Evolutionary conservation across 805 yeast species (phyloP), one percentile per base, ranked within the genome.

Genomic region (Ogataea trehalophila): DNA sequence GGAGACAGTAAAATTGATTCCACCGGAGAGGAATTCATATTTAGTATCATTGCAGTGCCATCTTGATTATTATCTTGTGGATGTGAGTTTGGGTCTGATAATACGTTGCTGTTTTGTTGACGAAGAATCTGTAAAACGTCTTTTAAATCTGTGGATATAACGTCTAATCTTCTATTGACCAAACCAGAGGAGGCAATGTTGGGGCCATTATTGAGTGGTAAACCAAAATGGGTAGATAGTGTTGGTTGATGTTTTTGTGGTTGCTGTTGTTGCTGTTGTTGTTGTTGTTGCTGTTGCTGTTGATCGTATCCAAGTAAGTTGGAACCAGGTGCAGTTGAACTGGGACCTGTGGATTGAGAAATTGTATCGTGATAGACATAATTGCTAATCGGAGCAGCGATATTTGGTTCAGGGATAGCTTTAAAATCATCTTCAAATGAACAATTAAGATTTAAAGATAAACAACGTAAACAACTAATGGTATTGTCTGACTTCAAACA

Each of bases 391-490:
- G 37, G 11, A 13, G n/a, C 18, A 15, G 6, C 18, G 8, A 9
- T 13, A 4, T 33, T 33, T 5, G 41, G 14, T 37, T 38, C 26
- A 16, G 45, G 35, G 23, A 36, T 16, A 14, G 39, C 20, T 40
- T 29, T 38, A 18, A 44, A 49, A 18, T 60, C 66, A 33, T 54
- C 63, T 47, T 68, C 76, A 54, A 81, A 76, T 7, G 83, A 77
- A 55, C 90, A 84, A 20, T 60, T 65, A 31, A 71, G 64, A 6
- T 72, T 75, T 36, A 81, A 63, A 5, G 82, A 78, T 1, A 70
- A 64, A 57, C 90, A 84, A 20, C 88, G 65, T 18, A 82, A 63
- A 65, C 90, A 83, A 2, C 79, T 69, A 8, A 67, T 61, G 16
- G 73, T 68, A 23, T 66, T 71, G 1, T 76, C 70, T 13, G 80